phyloP scores from a whole-genome alignment of 116 monocot species.

The Thalassia testudinum region DNA sequence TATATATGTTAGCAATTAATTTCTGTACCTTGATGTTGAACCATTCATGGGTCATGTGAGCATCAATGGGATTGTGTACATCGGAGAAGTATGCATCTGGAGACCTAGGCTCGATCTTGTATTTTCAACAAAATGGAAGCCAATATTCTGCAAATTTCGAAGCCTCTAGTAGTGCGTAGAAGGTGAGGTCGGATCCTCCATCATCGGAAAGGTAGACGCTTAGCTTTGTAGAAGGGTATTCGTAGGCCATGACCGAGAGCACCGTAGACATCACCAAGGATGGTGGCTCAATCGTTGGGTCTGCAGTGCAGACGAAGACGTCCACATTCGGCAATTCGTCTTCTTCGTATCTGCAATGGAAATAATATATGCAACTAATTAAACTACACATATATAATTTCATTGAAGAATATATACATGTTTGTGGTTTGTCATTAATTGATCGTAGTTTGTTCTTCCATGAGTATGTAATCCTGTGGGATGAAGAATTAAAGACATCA shows the following conservation, averaged over 20 bases:
- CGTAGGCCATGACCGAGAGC: slow-evolving; percentile 43
- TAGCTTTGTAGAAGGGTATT: slow-evolving; percentile 37
- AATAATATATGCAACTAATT: not conserved
- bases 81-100: slow-evolving; percentile 37
- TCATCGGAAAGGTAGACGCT: slow-evolving; percentile 47
- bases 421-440: no score
- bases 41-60: not conserved
- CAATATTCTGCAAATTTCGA: slow-evolving; percentile 27
- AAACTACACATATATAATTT: no score
- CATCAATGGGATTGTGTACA: not conserved
- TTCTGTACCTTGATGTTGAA: not conserved
- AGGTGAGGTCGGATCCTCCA: slow-evolving; percentile 36
- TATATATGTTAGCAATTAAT: no score
- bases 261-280: slow-evolving; percentile 31
- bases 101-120: slow-evolving; percentile 33
- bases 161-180: slow-evolving; percentile 36
- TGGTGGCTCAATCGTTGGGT: slow-evolving; percentile 39
- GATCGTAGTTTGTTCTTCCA: no score
- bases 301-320: slow-evolving; percentile 46
- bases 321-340: slow-evolving; percentile 13
- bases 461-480: no score
- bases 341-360: not conserved
- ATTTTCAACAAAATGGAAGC: slow-evolving; percentile 40
- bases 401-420: no score
- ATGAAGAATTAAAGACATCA: no score